These are phyloP conservation scores for Hordeum pubiflorum DNA, from an alignment of 202 grass and related monocot species.

Conservation along the genomic window DNA sequence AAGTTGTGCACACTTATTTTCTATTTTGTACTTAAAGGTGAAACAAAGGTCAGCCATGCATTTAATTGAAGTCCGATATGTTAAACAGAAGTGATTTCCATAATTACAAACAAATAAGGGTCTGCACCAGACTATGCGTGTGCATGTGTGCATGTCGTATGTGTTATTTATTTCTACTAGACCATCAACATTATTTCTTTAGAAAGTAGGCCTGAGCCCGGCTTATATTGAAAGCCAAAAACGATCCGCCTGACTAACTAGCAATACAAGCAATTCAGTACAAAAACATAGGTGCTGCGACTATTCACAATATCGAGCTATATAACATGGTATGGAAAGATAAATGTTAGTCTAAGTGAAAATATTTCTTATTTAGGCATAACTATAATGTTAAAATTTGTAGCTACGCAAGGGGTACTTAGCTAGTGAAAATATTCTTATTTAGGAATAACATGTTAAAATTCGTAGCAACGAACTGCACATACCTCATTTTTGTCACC, in stretches of 20 bases:
- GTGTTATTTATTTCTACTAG: neutral
- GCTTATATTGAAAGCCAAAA: too few relatives aligned
- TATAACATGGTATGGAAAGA: neutral
- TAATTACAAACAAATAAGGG: neutral
- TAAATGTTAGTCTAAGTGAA: neutral
- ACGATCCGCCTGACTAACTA: too few relatives aligned
- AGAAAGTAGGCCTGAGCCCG: too few relatives aligned
- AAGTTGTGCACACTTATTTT: neutral
- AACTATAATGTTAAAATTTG: neutral
- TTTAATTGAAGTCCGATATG: neutral
- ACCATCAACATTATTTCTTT: too few relatives aligned
- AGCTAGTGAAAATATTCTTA: neutral
- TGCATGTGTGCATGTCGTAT: neutral
- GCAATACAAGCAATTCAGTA: too few relatives aligned
- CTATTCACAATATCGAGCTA: neutral
- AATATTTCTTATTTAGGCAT: neutral
- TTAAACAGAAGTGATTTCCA: slow-evolving; percentile 10
- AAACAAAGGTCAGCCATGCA: neutral
- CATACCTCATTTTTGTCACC: slow-evolving; percentile 10
- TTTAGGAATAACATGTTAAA: too few relatives aligned
- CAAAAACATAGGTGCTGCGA: too few relatives aligned
- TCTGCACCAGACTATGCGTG: neutral
- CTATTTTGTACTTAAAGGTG: neutral
- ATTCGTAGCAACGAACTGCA: neutral
- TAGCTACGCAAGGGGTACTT: neutral